Conservation (phyloP, 192 early-diverging fungal species). For the Coemansia sp. region DNA sequence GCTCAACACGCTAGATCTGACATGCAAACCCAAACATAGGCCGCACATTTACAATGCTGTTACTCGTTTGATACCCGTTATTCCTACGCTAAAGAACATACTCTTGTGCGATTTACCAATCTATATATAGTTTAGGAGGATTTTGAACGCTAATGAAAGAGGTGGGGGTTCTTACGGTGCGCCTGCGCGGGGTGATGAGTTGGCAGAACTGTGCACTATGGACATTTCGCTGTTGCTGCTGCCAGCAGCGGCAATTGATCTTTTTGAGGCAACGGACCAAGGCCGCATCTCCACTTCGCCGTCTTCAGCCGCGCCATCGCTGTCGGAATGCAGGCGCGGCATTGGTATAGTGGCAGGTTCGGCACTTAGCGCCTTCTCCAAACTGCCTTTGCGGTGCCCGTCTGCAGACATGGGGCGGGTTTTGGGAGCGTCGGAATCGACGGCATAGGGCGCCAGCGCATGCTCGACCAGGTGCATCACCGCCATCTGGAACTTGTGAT, state of each 20-base stretch:
- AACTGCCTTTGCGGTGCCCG: background rate
- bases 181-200: background rate
- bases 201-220: background rate
- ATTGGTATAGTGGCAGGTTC: background rate
- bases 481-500: conserved; percentile 53
- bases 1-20: too few species aligned
- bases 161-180: too few species aligned
- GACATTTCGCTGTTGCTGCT: background rate
- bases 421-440: background rate
- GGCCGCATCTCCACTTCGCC: conserved; percentile 4
- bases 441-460: conserved; percentile 24
- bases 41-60: too few species aligned
- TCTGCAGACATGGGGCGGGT: background rate
- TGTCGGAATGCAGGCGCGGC: background rate
- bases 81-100: too few species aligned
- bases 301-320: background rate
- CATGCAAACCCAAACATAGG: too few species aligned
- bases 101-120: too few species aligned
- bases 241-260: background rate
- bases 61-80: too few species aligned
- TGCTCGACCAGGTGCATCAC: conserved; percentile 32
- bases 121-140: too few species aligned
- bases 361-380: background rate
- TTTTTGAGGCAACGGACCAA: background rate
- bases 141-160: too few species aligned